A percentile compares a stretch with the other conserved stretches of the same genome.
Conservation (phyloP, 495 filamentous ascomycete genomes). For the Saxophila tyrrhenica region DNA sequence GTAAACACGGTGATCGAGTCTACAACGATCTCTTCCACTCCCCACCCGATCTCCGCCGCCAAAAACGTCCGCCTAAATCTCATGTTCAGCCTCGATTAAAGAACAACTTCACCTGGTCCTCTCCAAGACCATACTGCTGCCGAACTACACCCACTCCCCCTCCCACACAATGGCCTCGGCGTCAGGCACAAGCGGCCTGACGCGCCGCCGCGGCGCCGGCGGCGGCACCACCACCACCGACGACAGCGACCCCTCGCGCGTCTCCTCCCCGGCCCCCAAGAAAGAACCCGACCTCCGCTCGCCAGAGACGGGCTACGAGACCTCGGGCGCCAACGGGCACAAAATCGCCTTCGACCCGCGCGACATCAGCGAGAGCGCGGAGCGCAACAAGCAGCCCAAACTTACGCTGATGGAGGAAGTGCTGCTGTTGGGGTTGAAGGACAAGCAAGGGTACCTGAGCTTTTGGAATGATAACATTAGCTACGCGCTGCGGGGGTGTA, state of each 20-base stretch:
- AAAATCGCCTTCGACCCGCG: conserved; percentile 96
- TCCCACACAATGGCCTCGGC: conserved; percentile 18
- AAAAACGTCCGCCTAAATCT: not conserved
- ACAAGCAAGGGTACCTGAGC: conserved; percentile 98
- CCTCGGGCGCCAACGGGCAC: conserved; percentile 86
- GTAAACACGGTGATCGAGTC: too few relatives aligned
- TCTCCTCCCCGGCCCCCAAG: conserved; percentile 53
- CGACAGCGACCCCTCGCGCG: conserved; percentile 53
- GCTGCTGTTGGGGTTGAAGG: conserved; percentile 84
- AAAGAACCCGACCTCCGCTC: conserved; percentile 49
- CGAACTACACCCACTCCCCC: not conserved
- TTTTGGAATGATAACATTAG: conserved; percentile 99
- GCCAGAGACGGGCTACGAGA: conserved; percentile 87
- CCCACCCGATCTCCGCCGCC: too few relatives aligned
- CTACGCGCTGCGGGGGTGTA: conserved; percentile 92
- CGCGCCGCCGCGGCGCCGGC: conserved; percentile 62
- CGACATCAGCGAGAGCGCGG: conserved; percentile 93
- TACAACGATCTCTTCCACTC: too few relatives aligned
- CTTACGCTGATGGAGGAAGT: conserved; percentile 98
- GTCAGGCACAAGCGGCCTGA: conserved; percentile 46
- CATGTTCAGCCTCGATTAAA: not conserved
- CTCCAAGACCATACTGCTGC: not conserved
- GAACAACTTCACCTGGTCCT: not conserved
- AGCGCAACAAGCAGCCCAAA: conserved; percentile 95
- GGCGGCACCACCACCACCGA: conserved; percentile 38